Evolutionary conservation across 2,329 filamentous ascomycete genomes (phyloP).

Genomic region (Claviceps maximensis): DNA sequence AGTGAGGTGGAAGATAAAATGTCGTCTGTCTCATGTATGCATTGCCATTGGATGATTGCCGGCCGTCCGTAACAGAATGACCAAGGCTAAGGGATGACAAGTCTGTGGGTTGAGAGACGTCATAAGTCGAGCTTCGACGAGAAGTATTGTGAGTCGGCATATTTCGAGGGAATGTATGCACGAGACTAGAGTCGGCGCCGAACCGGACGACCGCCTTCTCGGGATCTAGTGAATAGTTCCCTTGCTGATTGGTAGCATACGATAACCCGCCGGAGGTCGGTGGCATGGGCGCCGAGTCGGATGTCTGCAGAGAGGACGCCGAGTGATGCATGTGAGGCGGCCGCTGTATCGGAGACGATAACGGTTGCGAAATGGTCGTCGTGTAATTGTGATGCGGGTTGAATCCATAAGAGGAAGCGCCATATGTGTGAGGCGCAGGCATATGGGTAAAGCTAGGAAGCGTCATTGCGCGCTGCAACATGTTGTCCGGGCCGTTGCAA

Average conservation of each 20-base stretch:
- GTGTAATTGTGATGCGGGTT: conserved; percentile 3
- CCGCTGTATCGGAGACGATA: not conserved
- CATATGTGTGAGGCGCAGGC: not conserved
- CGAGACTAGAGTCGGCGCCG: conserved; percentile 8
- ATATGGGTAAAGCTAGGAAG: conserved; percentile 11
- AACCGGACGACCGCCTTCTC: conserved; percentile 7
- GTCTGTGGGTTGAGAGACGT: conserved; percentile 8
- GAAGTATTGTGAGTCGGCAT: conserved; percentile 12
- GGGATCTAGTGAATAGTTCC: conserved; percentile 13
- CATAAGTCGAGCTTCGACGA: conserved; percentile 11
- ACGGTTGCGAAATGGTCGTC: conserved; percentile 3
- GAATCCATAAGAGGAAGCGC: conserved; percentile 6
- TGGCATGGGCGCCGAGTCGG: conserved; percentile 7
- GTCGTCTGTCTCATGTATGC: conserved; percentile 4
- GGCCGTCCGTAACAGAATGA: conserved; percentile 5
- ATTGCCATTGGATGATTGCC: conserved; percentile 6
- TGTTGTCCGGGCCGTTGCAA: conserved; percentile 3
- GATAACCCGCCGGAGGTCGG: not conserved
- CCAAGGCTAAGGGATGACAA: conserved; percentile 7
- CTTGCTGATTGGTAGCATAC: conserved; percentile 4
- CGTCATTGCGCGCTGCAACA: conserved; percentile 16
- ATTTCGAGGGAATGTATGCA: conserved; percentile 13
- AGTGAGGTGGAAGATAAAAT: conserved; percentile 10
- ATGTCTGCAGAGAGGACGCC: conserved; percentile 8
- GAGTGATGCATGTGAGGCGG: conserved; percentile 2